phyloP scores from a whole-genome alignment of 352 stramenopile genomes.

The Blastocystis sp. region DNA sequence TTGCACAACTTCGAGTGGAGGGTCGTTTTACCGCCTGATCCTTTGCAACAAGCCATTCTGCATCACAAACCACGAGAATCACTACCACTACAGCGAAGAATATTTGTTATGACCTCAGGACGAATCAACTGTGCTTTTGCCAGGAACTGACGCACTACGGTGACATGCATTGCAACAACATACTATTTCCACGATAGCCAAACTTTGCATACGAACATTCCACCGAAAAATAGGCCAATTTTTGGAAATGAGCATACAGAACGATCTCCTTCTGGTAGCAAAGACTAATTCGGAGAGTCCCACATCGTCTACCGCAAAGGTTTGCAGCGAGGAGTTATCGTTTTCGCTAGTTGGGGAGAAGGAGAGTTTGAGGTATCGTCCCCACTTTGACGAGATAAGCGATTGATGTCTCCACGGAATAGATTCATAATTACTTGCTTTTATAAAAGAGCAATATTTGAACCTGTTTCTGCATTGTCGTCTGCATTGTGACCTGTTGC shows the following conservation, averaged over 20 bases:
- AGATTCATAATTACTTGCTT: conserved; percentile 63
- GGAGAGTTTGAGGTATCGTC: not conserved
- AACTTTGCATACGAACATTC: conserved; percentile 63
- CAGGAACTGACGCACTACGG: conserved; percentile 43
- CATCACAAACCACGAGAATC: not conserved
- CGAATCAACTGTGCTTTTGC: conserved; percentile 55
- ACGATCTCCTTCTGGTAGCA: conserved; percentile 65
- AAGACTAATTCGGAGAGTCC: not conserved
- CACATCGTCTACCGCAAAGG: conserved; percentile 51
- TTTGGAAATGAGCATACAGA: conserved; percentile 64
- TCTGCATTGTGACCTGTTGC: conserved; percentile 64
- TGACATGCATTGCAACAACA: not conserved
- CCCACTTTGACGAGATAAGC: conserved; percentile 11
- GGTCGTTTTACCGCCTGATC: not conserved
- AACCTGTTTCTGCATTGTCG: conserved; percentile 64
- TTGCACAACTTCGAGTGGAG: not conserved
- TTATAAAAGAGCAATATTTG: not conserved
- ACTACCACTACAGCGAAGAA: conserved; percentile 8
- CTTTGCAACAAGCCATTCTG: conserved; percentile 5
- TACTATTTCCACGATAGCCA: conserved; percentile 56
- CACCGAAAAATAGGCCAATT: conserved; percentile 64
- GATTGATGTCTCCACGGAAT: conserved; percentile 63
- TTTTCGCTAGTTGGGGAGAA: not conserved
- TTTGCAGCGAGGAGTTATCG: conserved; percentile 62
- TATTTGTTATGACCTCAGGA: conserved; percentile 10